These are phyloP conservation scores for Crucibulum laeve DNA, from an alignment of 768 basidiomycete species.

Conservation along the genomic window DNA sequence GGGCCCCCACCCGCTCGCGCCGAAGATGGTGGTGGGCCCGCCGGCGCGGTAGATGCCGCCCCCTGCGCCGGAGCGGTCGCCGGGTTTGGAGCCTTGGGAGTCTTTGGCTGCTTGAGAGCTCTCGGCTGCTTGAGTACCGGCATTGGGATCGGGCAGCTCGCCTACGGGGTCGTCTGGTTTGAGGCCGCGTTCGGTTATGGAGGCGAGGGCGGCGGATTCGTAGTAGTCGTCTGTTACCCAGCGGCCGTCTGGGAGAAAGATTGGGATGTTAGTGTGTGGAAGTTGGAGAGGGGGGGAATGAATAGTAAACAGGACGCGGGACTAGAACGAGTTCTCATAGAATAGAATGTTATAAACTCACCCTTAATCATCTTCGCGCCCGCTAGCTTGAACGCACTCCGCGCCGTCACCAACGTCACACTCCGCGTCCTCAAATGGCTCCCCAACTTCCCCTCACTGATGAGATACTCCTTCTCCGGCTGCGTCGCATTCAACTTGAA, in stretches of 20 bases:
- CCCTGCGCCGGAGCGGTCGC: constrained; percentile 44
- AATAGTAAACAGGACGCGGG: too few species aligned
- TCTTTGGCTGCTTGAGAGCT: constrained; percentile 29
- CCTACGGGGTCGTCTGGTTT: constrained; percentile 81
- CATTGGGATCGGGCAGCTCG: constrained; percentile 74
- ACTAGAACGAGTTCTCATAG: too few species aligned
- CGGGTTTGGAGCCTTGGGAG: constrained; percentile 27
- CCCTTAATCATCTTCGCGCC: constrained; percentile 88
- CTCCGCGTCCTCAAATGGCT: constrained; percentile 86
- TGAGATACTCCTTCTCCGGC: constrained; percentile 89
- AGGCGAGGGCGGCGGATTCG: constrained; percentile 76
- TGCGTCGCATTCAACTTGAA: constrained; percentile 89
- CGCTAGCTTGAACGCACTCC: constrained; percentile 92
- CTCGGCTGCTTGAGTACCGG: constrained; percentile 39
- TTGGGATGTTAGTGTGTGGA: not conserved
- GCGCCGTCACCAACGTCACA: constrained; percentile 89
- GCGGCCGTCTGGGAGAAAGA: constrained; percentile 59
- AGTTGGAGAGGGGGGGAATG: too few species aligned
- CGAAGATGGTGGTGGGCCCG: constrained; percentile 91
- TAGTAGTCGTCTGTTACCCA: constrained; percentile 97
- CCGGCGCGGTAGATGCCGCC: constrained; percentile 86
- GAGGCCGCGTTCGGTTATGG: constrained; percentile 77
- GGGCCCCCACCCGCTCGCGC: constrained; percentile 77
- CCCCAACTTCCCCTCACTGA: constrained; percentile 82
- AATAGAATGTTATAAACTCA: constrained; percentile 30